Evolutionary conservation across 129 eudicot species (phyloP).

Genomic region (Cynara cardunculus): DNA sequence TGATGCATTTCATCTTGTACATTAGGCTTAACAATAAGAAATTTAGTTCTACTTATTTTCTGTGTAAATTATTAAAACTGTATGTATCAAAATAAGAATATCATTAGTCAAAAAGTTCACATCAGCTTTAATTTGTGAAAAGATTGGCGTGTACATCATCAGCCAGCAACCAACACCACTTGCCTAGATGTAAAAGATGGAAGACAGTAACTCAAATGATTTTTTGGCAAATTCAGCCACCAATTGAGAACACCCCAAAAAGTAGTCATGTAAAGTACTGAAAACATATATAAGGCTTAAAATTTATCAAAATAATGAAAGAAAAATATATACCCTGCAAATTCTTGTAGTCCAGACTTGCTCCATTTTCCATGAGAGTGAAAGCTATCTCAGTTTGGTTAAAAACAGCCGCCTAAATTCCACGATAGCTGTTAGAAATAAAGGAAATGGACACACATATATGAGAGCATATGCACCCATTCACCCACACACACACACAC

Average conservation of each 20-base stretch:
- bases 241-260: background rate
- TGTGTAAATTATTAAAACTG: background rate
- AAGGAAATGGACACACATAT: background rate
- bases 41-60: background rate
- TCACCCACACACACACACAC: background rate
- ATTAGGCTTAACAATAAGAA: background rate
- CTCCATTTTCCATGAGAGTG: constrained; percentile 84
- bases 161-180: background rate
- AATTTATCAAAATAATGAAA: background rate
- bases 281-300: constrained; percentile 8
- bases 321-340: constrained; percentile 54
- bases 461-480: background rate
- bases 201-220: background rate
- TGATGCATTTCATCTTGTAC: background rate
- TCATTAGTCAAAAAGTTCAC: background rate
- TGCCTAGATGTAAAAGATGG: background rate
- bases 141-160: background rate
- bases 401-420: constrained; percentile 86
- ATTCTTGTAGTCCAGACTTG: constrained; percentile 69
- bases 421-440: constrained; percentile 13
- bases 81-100: background rate
- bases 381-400: constrained; percentile 89
- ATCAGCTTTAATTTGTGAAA: background rate
- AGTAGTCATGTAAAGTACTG: background rate
- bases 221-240: background rate